Percentiles rank a stretch among this genome's conserved stretches.
Evolutionary conservation across 2,329 filamentous ascomycete genomes (phyloP).

Genomic region (Verticillium zaregamsianum): DNA sequence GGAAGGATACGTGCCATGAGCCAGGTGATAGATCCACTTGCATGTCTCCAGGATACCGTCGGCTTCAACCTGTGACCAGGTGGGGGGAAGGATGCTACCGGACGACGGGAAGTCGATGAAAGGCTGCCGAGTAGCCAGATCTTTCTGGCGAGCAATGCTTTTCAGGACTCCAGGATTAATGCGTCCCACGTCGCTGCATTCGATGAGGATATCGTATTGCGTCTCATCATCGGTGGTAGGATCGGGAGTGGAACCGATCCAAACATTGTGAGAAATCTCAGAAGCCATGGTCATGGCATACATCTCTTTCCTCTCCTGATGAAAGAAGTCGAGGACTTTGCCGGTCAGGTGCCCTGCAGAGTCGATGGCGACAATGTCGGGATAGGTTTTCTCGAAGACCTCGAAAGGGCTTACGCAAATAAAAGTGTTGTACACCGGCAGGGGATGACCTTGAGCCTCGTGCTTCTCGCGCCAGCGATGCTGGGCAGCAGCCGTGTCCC

Average conservation of each 20-base stretch:
- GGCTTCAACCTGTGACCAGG: constrained; percentile 76
- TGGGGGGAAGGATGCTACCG: constrained; percentile 83
- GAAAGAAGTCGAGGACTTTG: constrained; percentile 80
- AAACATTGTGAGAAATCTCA: constrained; percentile 86
- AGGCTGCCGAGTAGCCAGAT: constrained; percentile 19
- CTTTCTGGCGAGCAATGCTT: constrained; percentile 47
- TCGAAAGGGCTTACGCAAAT: constrained; percentile 61
- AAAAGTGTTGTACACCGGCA: constrained; percentile 81
- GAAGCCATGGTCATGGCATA: constrained; percentile 85
- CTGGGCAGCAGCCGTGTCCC: constrained; percentile 72
- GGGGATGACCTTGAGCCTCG: constrained; percentile 46
- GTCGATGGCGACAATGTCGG: constrained; percentile 71
- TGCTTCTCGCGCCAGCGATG: constrained; percentile 66
- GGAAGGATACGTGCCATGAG: constrained; percentile 55
- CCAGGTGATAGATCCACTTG: constrained; percentile 82
- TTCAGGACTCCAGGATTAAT: constrained; percentile 66
- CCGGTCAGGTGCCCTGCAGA: constrained; percentile 68
- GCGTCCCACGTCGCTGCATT: constrained; percentile 80
- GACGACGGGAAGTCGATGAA: constrained; percentile 84
- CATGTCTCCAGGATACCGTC: constrained; percentile 83
- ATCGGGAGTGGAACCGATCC: constrained; percentile 83
- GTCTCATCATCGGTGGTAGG: constrained; percentile 51
- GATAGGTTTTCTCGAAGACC: constrained; percentile 66
- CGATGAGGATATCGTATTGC: constrained; percentile 81
- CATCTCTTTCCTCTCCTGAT: constrained; percentile 89